Conservation (phyloP, 768 basidiomycete genomes). For the Daedalea quercina region DNA sequence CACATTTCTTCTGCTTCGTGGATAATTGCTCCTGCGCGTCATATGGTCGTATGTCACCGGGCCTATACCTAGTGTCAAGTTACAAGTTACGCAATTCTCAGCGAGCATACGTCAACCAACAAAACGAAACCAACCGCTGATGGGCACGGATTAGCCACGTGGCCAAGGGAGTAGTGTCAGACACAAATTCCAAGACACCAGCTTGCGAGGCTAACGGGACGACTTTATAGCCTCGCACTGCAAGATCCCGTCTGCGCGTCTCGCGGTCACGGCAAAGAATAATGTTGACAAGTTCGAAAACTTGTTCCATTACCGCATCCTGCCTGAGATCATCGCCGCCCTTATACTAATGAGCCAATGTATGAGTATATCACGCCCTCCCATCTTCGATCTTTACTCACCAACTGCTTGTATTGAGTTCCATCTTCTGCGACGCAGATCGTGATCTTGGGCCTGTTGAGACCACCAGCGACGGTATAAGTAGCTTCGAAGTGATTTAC, state of each 20-base stretch:
- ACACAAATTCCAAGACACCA: constrained; percentile 89
- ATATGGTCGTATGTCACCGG: constrained; percentile 38
- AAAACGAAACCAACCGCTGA: constrained; percentile 41
- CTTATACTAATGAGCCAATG: constrained; percentile 62
- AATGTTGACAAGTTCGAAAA: constrained; percentile 83
- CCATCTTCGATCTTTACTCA: constrained; percentile 27
- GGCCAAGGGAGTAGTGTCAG: constrained; percentile 60
- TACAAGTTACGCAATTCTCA: too few species aligned
- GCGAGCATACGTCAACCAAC: neutral
- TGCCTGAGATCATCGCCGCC: constrained; percentile 91
- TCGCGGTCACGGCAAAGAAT: constrained; percentile 70
- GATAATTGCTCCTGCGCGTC: constrained; percentile 27
- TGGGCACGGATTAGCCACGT: constrained; percentile 64
- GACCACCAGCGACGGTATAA: constrained; percentile 68
- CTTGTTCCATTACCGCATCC: constrained; percentile 99
- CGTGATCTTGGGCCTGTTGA: constrained; percentile 78
- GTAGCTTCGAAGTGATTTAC: constrained; percentile 52
- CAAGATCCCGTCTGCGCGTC: constrained; percentile 65
- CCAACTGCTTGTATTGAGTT: constrained; percentile 68
- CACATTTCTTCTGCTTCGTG: constrained; percentile 26
- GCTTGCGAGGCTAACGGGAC: constrained; percentile 75
- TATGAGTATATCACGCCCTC: neutral
- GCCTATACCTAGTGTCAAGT: constrained; percentile 50
- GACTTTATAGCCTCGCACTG: constrained; percentile 82
- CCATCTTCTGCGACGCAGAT: constrained; percentile 66